Evolutionary conservation across 1,139 yeast species (phyloP).

Genomic region (Geotrichum armillariae): DNA sequence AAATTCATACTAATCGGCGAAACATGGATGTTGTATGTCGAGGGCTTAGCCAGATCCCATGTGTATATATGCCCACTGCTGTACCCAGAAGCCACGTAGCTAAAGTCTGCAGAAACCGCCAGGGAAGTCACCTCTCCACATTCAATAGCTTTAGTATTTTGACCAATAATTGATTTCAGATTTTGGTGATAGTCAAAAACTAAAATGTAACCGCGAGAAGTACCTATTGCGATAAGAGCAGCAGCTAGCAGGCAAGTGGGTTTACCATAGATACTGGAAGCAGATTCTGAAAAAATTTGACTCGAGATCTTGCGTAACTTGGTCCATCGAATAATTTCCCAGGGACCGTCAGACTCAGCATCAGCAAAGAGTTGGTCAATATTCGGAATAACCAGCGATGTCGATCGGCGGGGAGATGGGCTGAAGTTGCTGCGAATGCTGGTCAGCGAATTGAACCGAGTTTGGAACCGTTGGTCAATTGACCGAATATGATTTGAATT

Average conservation of each 20-base stretch:
- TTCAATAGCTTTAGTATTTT: conserved; percentile 32
- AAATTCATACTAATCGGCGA: conserved; percentile 37
- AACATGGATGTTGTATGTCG: conserved; percentile 37
- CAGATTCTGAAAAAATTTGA: conserved; percentile 42
- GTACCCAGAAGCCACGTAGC: conserved; percentile 50
- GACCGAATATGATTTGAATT: conserved; percentile 26
- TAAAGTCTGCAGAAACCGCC: conserved; percentile 52
- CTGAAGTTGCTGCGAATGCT: conserved; percentile 17
- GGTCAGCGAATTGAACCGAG: conserved; percentile 31
- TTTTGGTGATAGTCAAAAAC: conserved; percentile 66
- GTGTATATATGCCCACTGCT: conserved; percentile 47
- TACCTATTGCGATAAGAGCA: conserved; percentile 60
- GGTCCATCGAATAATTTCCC: conserved; percentile 46
- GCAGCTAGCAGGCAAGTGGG: conserved; percentile 51
- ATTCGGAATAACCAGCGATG: conserved; percentile 10
- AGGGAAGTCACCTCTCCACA: conserved; percentile 50
- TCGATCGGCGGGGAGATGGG: neutral
- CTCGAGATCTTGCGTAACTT: conserved; percentile 45
- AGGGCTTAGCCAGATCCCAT: conserved; percentile 46
- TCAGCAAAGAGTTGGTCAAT: conserved; percentile 24
- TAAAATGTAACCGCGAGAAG: conserved; percentile 56
- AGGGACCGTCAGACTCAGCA: conserved; percentile 25
- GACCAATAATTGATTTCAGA: conserved; percentile 45
- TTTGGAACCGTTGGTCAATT: conserved; percentile 34
- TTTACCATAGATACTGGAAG: conserved; percentile 48